These are phyloP conservation scores for Apiotrichum montevideense DNA, from an alignment of 1,284 basidiomycete genomes.

Conservation along the genomic window DNA sequence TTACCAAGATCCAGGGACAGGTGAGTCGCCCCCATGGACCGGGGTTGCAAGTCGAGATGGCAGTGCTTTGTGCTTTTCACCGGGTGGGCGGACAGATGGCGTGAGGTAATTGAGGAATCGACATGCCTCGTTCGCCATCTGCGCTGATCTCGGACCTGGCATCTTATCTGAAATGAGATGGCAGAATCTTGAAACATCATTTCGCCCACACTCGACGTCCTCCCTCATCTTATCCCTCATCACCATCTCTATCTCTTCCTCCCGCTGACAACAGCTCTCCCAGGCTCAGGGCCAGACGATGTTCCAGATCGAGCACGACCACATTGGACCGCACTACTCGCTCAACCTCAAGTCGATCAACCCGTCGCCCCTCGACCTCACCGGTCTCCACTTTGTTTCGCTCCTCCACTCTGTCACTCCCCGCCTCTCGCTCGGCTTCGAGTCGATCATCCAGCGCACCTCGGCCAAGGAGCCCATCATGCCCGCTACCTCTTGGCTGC, in stretches of 20 bases:
- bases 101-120: too few species aligned
- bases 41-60: too few species aligned
- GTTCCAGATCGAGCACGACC: conserved; percentile 92
- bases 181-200: too few species aligned
- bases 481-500: conserved; percentile 73
- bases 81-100: too few species aligned
- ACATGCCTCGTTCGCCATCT: too few species aligned
- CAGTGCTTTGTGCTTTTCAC: too few species aligned
- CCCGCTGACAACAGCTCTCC: conserved; percentile 34
- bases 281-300: conserved; percentile 67
- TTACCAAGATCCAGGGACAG: conserved; percentile 86
- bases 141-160: too few species aligned
- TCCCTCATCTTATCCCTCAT: too few species aligned
- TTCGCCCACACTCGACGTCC: too few species aligned
- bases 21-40: conserved; percentile 49
- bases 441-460: conserved; percentile 77
- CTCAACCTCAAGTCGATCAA: conserved; percentile 88
- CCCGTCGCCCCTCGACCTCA: conserved; percentile 77
- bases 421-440: conserved; percentile 82
- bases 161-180: too few species aligned
- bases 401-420: conserved; percentile 94
- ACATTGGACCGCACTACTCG: conserved; percentile 80
- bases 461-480: conserved; percentile 64
- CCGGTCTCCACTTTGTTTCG: conserved; percentile 91
- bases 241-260: background rate